These are phyloP conservation scores for Colletotrichum tropicale DNA, from an alignment of 2,329 filamentous ascomycete genomes.

Conservation along the genomic window DNA sequence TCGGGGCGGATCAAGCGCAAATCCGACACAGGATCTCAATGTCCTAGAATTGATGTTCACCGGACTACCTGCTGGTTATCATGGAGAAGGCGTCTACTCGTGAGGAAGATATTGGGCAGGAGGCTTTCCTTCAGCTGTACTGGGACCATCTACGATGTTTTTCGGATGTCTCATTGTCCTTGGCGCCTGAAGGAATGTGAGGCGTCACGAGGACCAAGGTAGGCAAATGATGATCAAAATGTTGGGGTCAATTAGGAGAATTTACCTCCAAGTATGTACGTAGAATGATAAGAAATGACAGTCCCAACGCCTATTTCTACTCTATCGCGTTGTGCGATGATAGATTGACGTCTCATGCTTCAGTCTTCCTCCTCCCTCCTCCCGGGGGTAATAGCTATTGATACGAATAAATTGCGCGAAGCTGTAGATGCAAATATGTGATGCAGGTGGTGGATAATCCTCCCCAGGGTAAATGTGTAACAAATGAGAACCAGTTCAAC, in stretches of 20 bases:
- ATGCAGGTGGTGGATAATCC: not conserved
- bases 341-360: not conserved
- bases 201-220: not conserved
- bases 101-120: not conserved
- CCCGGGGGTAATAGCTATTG: not conserved
- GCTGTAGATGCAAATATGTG: not conserved
- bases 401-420: not conserved
- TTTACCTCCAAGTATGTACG: not conserved
- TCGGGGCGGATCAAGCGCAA: not conserved
- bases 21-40: not conserved
- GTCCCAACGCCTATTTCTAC: not conserved
- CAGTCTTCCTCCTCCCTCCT: not conserved
- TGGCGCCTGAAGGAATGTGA: not conserved
- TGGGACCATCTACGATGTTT: not conserved
- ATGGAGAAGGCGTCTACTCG: not conserved
- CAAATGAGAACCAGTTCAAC: not conserved
- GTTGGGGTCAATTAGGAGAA: not conserved
- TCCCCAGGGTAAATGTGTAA: not conserved
- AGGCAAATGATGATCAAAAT: not conserved
- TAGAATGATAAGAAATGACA: not conserved
- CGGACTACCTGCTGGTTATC: not conserved
- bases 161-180: not conserved
- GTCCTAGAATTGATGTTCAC: not conserved
- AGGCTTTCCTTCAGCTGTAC: not conserved
- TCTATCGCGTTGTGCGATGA: not conserved